phyloP scores from a whole-genome alignment of 148 eudicot genomes.

The Amaranthus cruentus region DNA sequence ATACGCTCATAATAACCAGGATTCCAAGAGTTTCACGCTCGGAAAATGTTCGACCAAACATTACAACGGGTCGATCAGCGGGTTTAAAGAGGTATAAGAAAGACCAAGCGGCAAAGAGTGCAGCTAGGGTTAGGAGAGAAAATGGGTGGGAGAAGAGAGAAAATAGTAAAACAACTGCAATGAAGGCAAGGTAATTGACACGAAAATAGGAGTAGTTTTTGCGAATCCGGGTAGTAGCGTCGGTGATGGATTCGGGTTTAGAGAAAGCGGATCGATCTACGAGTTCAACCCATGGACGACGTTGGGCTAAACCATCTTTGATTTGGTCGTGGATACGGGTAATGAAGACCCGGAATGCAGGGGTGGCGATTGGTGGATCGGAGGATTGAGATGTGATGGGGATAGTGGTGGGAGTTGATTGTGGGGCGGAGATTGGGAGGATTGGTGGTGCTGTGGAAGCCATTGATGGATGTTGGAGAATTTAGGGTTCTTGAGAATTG shows the following conservation, averaged over 20 bases:
- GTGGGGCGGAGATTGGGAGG: slow-evolving; percentile 49
- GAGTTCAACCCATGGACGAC: slow-evolving; percentile 89
- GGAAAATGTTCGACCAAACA: slow-evolving; percentile 62
- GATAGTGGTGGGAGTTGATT: slow-evolving; percentile 14
- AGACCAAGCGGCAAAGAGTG: slow-evolving; percentile 70
- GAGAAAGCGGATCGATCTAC: slow-evolving; percentile 69
- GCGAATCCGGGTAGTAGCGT: slow-evolving; percentile 65
- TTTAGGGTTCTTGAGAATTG: no score
- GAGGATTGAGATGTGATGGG: background rate
- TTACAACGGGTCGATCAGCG: slow-evolving; percentile 57
- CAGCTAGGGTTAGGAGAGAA: slow-evolving; percentile 59
- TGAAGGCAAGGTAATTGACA: slow-evolving; percentile 56
- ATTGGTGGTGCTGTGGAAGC: slow-evolving; percentile 45
- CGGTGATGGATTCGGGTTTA: slow-evolving; percentile 71
- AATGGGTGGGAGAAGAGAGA: slow-evolving; percentile 79
- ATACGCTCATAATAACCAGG: slow-evolving; percentile 37
- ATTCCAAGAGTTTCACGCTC: slow-evolving; percentile 61
- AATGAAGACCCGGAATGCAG: slow-evolving; percentile 59
- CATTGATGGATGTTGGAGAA: slow-evolving; percentile 17
- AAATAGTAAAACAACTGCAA: slow-evolving; percentile 47
- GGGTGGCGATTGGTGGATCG: slow-evolving; percentile 21
- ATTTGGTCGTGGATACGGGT: slow-evolving; percentile 40
- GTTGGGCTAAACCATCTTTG: slow-evolving; percentile 43
- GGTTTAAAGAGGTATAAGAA: slow-evolving; percentile 88
- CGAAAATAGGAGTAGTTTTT: slow-evolving; percentile 81